Percentiles rank a stretch among this genome's conserved stretches.
Evolutionary conservation across 805 yeast species (phyloP).

Genomic region (Saitoella complicata): DNA sequence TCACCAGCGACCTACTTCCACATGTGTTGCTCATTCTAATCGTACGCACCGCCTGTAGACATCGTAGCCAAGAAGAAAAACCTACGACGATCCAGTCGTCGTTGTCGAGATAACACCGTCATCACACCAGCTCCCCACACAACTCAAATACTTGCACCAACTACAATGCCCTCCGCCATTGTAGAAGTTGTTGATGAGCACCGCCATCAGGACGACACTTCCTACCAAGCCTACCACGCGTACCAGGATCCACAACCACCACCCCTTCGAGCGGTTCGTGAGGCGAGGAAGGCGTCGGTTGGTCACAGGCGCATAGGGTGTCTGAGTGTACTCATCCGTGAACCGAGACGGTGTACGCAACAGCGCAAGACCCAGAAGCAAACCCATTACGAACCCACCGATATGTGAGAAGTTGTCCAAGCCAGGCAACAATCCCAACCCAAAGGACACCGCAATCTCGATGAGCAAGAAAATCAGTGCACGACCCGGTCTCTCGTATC

Average conservation of each 20-base stretch:
- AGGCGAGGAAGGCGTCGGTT: too few species aligned
- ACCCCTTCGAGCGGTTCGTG: constrained; percentile 10
- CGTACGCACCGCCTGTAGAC: neutral
- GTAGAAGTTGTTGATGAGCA: constrained; percentile 33
- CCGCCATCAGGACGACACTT: constrained; percentile 34
- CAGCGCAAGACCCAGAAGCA: constrained; percentile 32
- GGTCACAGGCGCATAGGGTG: too few species aligned
- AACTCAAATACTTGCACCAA: constrained; percentile 63
- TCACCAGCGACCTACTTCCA: neutral
- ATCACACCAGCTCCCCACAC: constrained; percentile 34
- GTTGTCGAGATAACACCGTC: constrained; percentile 3
- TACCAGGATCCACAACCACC: constrained; percentile 37
- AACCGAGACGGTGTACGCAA: constrained; percentile 37
- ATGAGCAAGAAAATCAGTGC: constrained; percentile 32
- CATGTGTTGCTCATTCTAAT: neutral
- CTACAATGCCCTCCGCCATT: constrained; percentile 37
- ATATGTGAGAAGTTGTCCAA: constrained; percentile 60
- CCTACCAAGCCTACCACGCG: constrained; percentile 32
- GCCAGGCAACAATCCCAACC: constrained; percentile 55
- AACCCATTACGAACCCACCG: constrained; percentile 56
- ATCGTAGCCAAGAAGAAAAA: neutral
- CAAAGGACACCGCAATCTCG: constrained; percentile 44
- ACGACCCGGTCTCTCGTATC: constrained; percentile 30
- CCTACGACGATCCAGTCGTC: neutral
- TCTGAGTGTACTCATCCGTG: constrained; percentile 5